Evolutionary conservation across 2,329 filamentous ascomycete species (phyloP), one percentile per base, ranked within the genome.

Genomic region (Lasiodiplodia theobromae): DNA sequence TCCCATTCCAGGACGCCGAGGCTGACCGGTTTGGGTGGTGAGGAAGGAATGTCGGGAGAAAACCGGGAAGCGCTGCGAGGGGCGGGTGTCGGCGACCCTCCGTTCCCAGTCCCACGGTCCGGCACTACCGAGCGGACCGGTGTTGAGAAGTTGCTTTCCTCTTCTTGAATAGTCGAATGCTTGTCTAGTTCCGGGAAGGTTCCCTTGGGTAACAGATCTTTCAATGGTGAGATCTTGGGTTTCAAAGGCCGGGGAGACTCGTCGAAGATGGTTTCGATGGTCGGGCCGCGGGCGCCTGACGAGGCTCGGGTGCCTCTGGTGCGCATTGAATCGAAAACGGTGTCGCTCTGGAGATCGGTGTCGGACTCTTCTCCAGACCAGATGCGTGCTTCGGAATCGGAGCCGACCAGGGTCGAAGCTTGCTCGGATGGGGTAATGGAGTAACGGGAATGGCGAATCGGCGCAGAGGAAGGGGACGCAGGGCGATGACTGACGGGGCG

Each of bases 221-320:
- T 80, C 56, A 87, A 77, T 67, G 80, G 79, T 66, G 81, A 77
- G 64, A 83, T 73, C 72, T 80, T 83, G 70, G 79, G 74, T 71
- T 82, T 82, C 34, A 75, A 73, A 18, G 78, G 74, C 8, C 88
- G 87, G 44, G 90, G 91, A 16, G 91, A 92, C 73, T 94, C 92
- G 79, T 94, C 91, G 78, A 94, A 94, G 83, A 94, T 92, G 28
- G 89, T 92, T 75, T 94, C 91, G 62, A 94, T 88, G 60, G 85
- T 82, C 18, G 91, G 91, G 34, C 90, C 91, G 75, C 92, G 89
- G 57, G 89, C 86, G 40, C 88, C 87, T 69, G 89, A 87, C 66
- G 87, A 85, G 70, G 89, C 91, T 70, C 87, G 86, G 11, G 91
- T 93, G 49, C 87, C 89, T 69, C 87, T 85, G 18, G 92, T 94